phyloP scores from a whole-genome alignment of 768 basidiomycete genomes.

The Trametes cinnabarina region DNA sequence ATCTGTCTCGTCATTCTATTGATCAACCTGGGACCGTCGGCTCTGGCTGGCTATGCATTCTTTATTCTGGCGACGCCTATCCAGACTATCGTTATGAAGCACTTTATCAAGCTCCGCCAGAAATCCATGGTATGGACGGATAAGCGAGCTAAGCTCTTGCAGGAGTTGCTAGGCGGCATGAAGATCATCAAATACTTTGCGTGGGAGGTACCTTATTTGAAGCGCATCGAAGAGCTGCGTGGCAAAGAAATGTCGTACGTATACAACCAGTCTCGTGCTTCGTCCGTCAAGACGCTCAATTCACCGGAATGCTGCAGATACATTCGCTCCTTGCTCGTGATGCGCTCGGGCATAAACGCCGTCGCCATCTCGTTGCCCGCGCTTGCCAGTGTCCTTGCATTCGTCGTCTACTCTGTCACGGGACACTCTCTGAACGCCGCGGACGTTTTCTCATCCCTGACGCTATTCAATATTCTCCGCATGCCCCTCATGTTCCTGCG shows the following conservation, averaged over 20 bases:
- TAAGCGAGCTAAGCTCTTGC: conserved; percentile 82
- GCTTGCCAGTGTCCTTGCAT: conserved; percentile 74
- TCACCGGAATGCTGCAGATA: conserved; percentile 37
- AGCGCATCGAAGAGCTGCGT: conserved; percentile 68
- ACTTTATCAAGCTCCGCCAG: conserved; percentile 62
- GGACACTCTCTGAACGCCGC: conserved; percentile 70
- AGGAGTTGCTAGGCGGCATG: conserved; percentile 88
- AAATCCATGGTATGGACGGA: conserved; percentile 90
- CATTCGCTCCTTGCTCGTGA: conserved; percentile 63
- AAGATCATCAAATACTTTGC: conserved; percentile 91
- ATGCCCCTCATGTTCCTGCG: conserved; percentile 76
- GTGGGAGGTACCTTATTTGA: conserved; percentile 82
- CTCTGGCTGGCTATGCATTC: conserved; percentile 54
- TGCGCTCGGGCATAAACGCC: conserved; percentile 66
- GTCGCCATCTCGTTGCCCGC: conserved; percentile 71
- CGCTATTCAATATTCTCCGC: conserved; percentile 80
- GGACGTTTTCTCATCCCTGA: conserved; percentile 79
- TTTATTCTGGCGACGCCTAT: conserved; percentile 71
- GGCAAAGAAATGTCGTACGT: conserved; percentile 67
- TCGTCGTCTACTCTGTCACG: conserved; percentile 72
- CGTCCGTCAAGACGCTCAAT: conserved; percentile 3
- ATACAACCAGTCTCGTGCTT: neutral
- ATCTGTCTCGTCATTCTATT: conserved; percentile 77
- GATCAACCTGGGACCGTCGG: conserved; percentile 63
- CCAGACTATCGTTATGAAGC: conserved; percentile 73